Conservation (phyloP, 2,329 filamentous ascomycete species). For the Lecanicillium sp. region DNA sequence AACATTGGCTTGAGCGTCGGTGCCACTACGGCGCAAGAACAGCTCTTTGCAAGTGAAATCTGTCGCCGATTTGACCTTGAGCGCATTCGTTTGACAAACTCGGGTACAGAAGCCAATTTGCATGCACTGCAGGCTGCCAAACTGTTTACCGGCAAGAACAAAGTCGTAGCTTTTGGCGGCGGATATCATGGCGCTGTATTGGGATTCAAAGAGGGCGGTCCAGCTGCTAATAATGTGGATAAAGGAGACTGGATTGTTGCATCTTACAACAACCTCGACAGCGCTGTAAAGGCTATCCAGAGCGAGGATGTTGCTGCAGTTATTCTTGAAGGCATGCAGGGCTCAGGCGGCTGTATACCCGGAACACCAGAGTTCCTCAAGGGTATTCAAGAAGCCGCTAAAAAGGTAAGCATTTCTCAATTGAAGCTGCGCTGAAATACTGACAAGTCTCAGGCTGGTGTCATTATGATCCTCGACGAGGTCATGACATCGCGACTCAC, state of each 20-base stretch:
- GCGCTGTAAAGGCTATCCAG: conserved; percentile 34
- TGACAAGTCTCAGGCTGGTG: conserved; percentile 34
- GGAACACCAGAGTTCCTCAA: conserved; percentile 42
- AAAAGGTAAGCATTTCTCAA: conserved; percentile 16
- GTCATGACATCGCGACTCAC: conserved; percentile 58
- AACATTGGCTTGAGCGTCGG: conserved; percentile 46
- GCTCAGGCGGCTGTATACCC: conserved; percentile 48
- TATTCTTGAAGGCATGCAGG: conserved; percentile 59
- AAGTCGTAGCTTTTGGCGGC: conserved; percentile 43
- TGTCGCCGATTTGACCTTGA: conserved; percentile 46
- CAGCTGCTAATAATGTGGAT: conserved; percentile 38
- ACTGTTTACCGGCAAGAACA: conserved; percentile 32
- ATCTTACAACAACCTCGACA: conserved; percentile 50
- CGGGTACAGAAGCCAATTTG: conserved; percentile 57
- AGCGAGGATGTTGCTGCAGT: conserved; percentile 49
- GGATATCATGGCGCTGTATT: conserved; percentile 29
- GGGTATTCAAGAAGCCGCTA: conserved; percentile 38
- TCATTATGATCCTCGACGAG: conserved; percentile 61
- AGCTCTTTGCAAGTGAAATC: conserved; percentile 40
- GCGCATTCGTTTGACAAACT: conserved; percentile 53
- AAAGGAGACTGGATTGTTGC: conserved; percentile 49
- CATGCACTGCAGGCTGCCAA: conserved; percentile 49
- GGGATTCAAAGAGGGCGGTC: conserved; percentile 22
- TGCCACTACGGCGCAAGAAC: conserved; percentile 42
- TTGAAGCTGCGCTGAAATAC: conserved; percentile 1